phyloP scores from a whole-genome alignment of 1,139 yeast species.

The Debaryomycetaceae sp. region DNA sequence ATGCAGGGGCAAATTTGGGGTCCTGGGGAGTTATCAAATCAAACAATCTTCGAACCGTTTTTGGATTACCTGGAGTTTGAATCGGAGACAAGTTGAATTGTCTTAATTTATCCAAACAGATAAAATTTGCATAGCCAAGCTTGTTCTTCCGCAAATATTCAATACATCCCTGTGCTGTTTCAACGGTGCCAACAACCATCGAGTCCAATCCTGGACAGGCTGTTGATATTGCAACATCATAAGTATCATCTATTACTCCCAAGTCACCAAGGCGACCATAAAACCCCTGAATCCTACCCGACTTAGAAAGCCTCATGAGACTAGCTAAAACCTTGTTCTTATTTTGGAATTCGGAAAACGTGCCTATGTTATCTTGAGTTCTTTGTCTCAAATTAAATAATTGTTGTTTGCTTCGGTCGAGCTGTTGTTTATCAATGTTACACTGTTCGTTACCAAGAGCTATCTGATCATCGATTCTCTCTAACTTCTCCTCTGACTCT shows the following conservation, averaged over 20 bases:
- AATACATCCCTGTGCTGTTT: conserved; percentile 88
- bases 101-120: conserved; percentile 72
- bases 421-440: conserved; percentile 40
- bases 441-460: conserved; percentile 58
- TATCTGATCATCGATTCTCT: conserved; percentile 51
- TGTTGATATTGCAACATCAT: conserved; percentile 91
- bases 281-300: conserved; percentile 85
- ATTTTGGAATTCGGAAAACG: conserved; percentile 56
- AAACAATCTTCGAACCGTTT: conserved; percentile 73
- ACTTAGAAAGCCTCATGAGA: conserved; percentile 61
- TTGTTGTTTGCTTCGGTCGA: conserved; percentile 52
- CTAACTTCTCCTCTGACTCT: conserved; percentile 42
- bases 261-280: conserved; percentile 89
- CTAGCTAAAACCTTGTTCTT: conserved; percentile 73
- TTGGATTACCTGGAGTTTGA: conserved; percentile 65
- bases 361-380: conserved; percentile 60
- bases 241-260: conserved; percentile 81
- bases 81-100: conserved; percentile 57
- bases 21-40: conserved; percentile 74
- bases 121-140: conserved; percentile 87
- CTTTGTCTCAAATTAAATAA: conserved; percentile 58
- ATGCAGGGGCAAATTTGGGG: conserved; percentile 75
- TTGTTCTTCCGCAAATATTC: conserved; percentile 80
- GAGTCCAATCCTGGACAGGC: conserved; percentile 92
- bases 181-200: conserved; percentile 91